Evolutionary conservation across 1,139 yeast species (phyloP), one percentile per base, ranked within the genome.

Genomic region (Lizanozyma gosingica): DNA sequence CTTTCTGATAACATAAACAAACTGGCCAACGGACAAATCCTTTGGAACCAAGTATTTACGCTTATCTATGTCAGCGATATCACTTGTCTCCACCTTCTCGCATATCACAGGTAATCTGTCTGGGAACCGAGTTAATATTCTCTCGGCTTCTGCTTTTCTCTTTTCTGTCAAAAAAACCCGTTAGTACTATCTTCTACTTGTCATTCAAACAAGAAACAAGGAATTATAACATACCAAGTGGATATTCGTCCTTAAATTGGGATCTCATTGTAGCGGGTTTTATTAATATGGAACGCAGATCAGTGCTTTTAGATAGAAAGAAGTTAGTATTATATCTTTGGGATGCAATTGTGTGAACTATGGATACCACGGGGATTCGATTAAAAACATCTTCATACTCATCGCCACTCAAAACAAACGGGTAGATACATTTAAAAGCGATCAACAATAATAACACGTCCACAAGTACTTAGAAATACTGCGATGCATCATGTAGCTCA

Each of bases 51-150:
- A 76, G 59, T 92, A 92, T 68, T 92, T 92, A 63, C 96, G 83
- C 74, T 92, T 92, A 64, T 92, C 98, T 58, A 92, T 88, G 53
- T 90, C 94, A 41, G 94, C 95, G 49, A 92, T 86, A 60, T 92
- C 97, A 39, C 95, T 83, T 65, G 92, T 92, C 65, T 90, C 97
- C 36, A 92, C 97, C 67, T 90, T 85, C 67, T 92, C 98, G 63
- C 98, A 94, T 55, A 92, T 92, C 29, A 85, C 97, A 9, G 98
- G 98, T 47, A 92, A 87, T 55, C 98, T 77, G 61, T 92, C 96
- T 46, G 78, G 74, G 65, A 90, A 92, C 62, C 94, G 84, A 55
- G 84, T 83, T 48, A 88, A 79, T 59, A 92, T 92, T 56, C 97
- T 80, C 49, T 84, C 80, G 35, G 97, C 90, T 65, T 92, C 98